A percentile compares a stretch with the other conserved stretches of the same genome.
These are phyloP conservation scores for Austroboletus sp. DNA, from an alignment of 1,284 basidiomycete species.

Conservation along the genomic window DNA sequence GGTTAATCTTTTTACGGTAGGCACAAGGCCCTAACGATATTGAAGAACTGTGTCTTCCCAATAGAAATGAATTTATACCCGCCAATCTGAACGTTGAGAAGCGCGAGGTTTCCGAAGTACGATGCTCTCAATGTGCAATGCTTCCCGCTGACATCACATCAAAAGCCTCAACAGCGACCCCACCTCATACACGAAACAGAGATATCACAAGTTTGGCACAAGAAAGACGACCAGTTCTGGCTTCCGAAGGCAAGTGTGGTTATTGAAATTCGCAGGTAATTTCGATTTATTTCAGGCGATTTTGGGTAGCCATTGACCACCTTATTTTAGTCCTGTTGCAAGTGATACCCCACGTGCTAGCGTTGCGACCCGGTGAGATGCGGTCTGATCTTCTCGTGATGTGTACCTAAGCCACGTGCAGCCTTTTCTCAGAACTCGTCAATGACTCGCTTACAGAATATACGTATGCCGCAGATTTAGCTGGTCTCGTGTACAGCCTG, in stretches of 20 bases:
- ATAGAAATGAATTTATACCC: slow-evolving; percentile 86
- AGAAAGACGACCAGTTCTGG: slow-evolving; percentile 95
- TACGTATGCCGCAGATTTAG: slow-evolving; percentile 89
- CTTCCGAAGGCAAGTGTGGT: slow-evolving; percentile 78
- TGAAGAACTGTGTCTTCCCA: slow-evolving; percentile 70
- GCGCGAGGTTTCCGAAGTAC: slow-evolving; percentile 55
- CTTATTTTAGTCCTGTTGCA: slow-evolving; percentile 43
- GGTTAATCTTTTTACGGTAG: slow-evolving; percentile 33
- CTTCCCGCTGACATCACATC: slow-evolving; percentile 1
- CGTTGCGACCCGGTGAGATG: slow-evolving; percentile 56
- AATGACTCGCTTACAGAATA: slow-evolving; percentile 87
- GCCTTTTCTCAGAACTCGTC: slow-evolving; percentile 83
- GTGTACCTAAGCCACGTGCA: slow-evolving; percentile 27
- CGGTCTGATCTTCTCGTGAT: not conserved
- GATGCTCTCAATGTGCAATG: slow-evolving; percentile 1
- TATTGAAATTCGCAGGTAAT: slow-evolving; percentile 65
- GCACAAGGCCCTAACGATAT: slow-evolving; percentile 58
- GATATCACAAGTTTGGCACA: slow-evolving; percentile 81
- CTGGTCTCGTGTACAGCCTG: slow-evolving; percentile 79
- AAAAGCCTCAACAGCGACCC: slow-evolving; percentile 67
- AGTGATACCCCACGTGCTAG: slow-evolving; percentile 51
- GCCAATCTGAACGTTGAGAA: slow-evolving; percentile 80
- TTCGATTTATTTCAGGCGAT: not conserved
- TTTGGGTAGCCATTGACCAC: slow-evolving; percentile 5
- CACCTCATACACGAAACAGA: slow-evolving; percentile 67